A percentile compares a stretch with the other conserved stretches of the same genome.
phyloP scores from a whole-genome alignment of 2,329 filamentous ascomycete genomes.

The Coniella lustricola region DNA sequence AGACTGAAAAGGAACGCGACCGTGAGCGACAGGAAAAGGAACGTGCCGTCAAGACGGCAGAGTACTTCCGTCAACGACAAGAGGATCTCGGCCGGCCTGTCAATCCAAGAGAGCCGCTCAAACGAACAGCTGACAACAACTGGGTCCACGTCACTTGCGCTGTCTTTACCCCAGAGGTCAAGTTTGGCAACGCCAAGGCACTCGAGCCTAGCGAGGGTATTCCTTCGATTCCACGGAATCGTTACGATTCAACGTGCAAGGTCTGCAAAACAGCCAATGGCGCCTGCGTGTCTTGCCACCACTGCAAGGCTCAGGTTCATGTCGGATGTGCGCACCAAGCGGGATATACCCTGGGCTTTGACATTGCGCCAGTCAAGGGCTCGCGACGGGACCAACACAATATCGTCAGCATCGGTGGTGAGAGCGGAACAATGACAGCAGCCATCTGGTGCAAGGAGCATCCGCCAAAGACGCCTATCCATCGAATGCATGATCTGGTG shows the following conservation, averaged over 20 bases:
- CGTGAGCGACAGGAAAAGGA: conserved; percentile 83
- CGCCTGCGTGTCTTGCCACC: conserved; percentile 78
- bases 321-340: conserved; percentile 84
- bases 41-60: conserved; percentile 67
- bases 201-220: conserved; percentile 87
- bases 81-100: conserved; percentile 75
- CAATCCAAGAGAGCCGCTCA: conserved; percentile 82
- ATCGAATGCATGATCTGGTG: conserved; percentile 71
- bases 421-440: conserved; percentile 77
- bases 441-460: conserved; percentile 91
- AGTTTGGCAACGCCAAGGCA: conserved; percentile 78
- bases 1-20: conserved; percentile 80
- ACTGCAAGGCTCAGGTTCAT: conserved; percentile 67
- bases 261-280: conserved; percentile 68
- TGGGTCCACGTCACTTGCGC: conserved; percentile 97
- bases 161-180: conserved; percentile 85
- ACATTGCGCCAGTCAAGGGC: conserved; percentile 82
- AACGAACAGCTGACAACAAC: conserved; percentile 92
- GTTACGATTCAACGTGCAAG: conserved; percentile 74
- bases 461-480: conserved; percentile 62
- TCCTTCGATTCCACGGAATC: conserved; percentile 65
- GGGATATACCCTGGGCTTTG: conserved; percentile 80
- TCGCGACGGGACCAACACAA: conserved; percentile 75
- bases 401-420: conserved; percentile 72
- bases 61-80: conserved; percentile 78